A percentile compares a stretch with the other conserved stretches of the same genome.
phyloP scores from a whole-genome alignment of 148 eudicot species.

The Rhododendron henanense region DNA sequence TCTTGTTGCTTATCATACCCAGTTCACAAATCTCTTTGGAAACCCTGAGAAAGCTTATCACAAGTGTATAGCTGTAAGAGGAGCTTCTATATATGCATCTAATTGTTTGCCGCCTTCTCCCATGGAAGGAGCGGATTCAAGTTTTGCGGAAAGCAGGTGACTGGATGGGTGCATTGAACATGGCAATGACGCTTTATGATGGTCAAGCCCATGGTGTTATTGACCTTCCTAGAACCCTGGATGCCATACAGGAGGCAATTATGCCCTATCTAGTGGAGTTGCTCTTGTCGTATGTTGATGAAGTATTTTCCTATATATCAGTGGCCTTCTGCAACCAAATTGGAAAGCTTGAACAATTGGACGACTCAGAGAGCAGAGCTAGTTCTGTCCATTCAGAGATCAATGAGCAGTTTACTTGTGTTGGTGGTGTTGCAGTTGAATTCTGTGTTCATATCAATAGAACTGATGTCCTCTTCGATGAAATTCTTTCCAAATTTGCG shows the following conservation, averaged over 20 bases:
- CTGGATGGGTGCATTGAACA: slow-evolving; percentile 97
- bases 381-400: slow-evolving; percentile 46
- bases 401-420: slow-evolving; percentile 81
- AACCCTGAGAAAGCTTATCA: slow-evolving; percentile 95
- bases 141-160: slow-evolving; percentile 89
- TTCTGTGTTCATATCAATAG: slow-evolving; percentile 86
- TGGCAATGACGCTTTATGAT: slow-evolving; percentile 89
- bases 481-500: slow-evolving; percentile 65
- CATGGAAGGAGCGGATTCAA: slow-evolving; percentile 90
- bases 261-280: slow-evolving; percentile 81
- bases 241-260: slow-evolving; percentile 57
- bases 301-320: slow-evolving; percentile 88
- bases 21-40: slow-evolving; percentile 67
- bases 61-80: slow-evolving; percentile 77
- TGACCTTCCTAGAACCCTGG: slow-evolving; percentile 75
- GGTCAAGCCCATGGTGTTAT: slow-evolving; percentile 87
- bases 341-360: slow-evolving; percentile 44
- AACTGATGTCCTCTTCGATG: slow-evolving; percentile 82
- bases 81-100: slow-evolving; percentile 80
- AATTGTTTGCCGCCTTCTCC: slow-evolving; percentile 74
- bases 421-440: slow-evolving; percentile 97
- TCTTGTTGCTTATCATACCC: slow-evolving; percentile 69
- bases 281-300: slow-evolving; percentile 80
- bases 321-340: slow-evolving; percentile 78
- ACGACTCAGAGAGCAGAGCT: slow-evolving; percentile 24